These are phyloP conservation scores for Trichoderma guizhouense DNA, from an alignment of 2,329 filamentous ascomycete genomes.

Conservation along the genomic window DNA sequence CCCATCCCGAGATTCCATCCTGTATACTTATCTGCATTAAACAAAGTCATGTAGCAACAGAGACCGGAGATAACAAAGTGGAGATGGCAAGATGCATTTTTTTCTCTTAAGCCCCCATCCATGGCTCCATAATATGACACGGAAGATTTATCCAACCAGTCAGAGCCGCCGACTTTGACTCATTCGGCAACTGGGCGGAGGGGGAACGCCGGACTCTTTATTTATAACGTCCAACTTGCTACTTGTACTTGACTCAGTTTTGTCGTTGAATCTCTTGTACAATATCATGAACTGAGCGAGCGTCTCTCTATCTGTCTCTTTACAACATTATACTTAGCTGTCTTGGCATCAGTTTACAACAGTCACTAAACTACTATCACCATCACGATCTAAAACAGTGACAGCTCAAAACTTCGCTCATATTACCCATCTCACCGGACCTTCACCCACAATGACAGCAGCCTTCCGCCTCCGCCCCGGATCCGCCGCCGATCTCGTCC, in stretches of 20 bases:
- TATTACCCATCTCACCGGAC: not conserved
- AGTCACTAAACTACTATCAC: not conserved
- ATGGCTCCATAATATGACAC: not conserved
- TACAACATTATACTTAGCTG: not conserved
- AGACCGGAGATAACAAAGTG: not conserved
- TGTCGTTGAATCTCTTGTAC: not conserved
- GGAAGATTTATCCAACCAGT: not conserved
- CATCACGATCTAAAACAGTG: not conserved
- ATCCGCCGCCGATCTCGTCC: constrained; percentile 29
- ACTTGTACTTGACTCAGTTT: not conserved
- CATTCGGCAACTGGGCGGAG: constrained; percentile 14
- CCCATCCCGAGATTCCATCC: not conserved
- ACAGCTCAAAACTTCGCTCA: not conserved
- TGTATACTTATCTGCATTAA: not conserved
- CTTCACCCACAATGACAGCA: not conserved
- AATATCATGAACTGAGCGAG: not conserved
- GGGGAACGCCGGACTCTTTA: not conserved
- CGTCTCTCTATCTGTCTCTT: fast-evolving
- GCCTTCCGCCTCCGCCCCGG: constrained; percentile 31
- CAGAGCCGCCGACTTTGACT: constrained; percentile 6
- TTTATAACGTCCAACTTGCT: not conserved
- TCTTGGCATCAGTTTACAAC: not conserved
- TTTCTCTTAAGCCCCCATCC: not conserved
- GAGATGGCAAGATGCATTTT: not conserved
- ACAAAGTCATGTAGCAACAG: not conserved